phyloP scores from a whole-genome alignment of 768 basidiomycete species.

The Suillus subluteus region DNA sequence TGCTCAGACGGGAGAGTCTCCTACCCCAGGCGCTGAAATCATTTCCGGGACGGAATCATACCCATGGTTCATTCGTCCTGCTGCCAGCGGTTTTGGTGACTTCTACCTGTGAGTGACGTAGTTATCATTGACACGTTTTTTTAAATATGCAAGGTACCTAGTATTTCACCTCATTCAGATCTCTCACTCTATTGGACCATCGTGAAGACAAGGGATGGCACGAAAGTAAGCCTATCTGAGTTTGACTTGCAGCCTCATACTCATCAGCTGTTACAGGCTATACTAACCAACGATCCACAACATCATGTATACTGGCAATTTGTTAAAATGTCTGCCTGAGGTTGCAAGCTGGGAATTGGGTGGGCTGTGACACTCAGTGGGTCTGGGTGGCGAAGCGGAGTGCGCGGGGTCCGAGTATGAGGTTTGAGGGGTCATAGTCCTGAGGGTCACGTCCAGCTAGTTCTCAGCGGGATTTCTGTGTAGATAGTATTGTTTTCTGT shows the following conservation, averaged over 20 bases:
- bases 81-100: slow-evolving; percentile 5
- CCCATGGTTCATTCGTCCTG: slow-evolving; percentile 9
- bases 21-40: not conserved
- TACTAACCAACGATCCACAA: slow-evolving; percentile 1
- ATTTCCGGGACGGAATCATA: slow-evolving; percentile 3
- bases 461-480: not conserved
- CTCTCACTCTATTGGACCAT: slow-evolving; percentile 9
- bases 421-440: not conserved
- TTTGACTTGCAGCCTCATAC: not conserved
- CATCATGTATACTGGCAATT: slow-evolving; percentile 5
- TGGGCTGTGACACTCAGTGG: not conserved
- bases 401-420: not conserved
- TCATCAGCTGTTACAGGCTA: not conserved
- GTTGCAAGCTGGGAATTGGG: not conserved
- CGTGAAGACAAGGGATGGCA: slow-evolving; percentile 3
- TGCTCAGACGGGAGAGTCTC: not conserved
- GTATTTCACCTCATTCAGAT: not conserved
- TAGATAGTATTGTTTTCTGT: not conserved
- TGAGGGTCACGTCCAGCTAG: slow-evolving; percentile 3
- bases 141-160: not conserved
- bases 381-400: not conserved
- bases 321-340: not conserved
- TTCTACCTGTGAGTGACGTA: not conserved
- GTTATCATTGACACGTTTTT: not conserved
- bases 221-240: not conserved